Evolutionary conservation across 2,329 filamentous ascomycete genomes (phyloP), one percentile per base, ranked within the genome.

Genomic region (Sporothrix mexicana): DNA sequence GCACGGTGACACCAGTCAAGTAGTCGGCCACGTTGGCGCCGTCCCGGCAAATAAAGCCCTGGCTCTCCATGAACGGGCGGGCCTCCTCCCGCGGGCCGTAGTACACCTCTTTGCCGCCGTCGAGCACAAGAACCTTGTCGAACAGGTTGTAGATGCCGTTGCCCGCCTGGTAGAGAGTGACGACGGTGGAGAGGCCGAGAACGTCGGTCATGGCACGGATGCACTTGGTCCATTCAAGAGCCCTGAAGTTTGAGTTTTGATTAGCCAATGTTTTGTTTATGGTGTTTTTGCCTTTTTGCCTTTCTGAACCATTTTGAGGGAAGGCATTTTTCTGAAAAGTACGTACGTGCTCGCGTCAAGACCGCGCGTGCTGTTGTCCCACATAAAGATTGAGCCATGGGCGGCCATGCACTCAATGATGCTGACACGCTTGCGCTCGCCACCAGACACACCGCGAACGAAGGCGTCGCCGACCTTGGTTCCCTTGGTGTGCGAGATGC

Each of bases 381-480:
- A 96, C 0, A 88, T 90, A 43, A 91, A 84, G 17, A 95, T 85
- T 23, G 90, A 91, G 13, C 89, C 91, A 70, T 88, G 89, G 1
- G 92, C 93, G 68, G 92, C 86, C 89, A 95, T 92, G 83, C 92
- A 93, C 81, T 96, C 93, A 4, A 90, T 91, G 76, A 94, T 93
- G 67, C 88, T 90, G 3, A 95, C 92, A 79, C 93, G 89, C 81
- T 95, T 93, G 74, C 89, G 85, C 78, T 92, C 93, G 73, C 91
- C 93, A 75, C 92, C 94, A 66, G 90, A 93, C 0, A 97, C 87
- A 80, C 94, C 94, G 69, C 93, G 90, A 23, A 96, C 87, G 75
- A 95, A 94, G 0, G 89, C 88, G 75, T 95, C 92, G 8, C 95
- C 95, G 36, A 97, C 93, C 43, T 95, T 89, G 0, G 94, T 98